Base-by-base conservation (phyloP, 352 stramenopile genomes). In the Phytophthora hibernalis region DNA sequence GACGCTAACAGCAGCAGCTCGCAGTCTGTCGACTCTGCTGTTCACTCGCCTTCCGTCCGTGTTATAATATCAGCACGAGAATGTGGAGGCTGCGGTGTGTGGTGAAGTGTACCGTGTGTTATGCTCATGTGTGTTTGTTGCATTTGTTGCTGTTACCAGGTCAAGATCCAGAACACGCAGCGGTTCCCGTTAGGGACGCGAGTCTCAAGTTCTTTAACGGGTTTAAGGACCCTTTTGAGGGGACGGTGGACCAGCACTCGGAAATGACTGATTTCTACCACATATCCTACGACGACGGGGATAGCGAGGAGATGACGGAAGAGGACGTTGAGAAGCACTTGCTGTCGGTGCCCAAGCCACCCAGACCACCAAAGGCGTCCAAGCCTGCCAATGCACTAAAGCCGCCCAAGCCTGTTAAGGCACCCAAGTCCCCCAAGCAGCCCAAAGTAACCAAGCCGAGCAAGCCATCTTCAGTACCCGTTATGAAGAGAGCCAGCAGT, bases 271-370 rank as follows among this genome's bases (percentile, higher is more conserved):
- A 85, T 21, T 92, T 88, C 44, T 93, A 93, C 48, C 83, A 92
- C 56, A 83, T 93, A 59, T 77, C 69, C 11, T 93, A 93, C 47
- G 85, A 93, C 40, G 85, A 93, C 50, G 85, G 83, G 21, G 85
- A 93, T 61, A 91, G 80, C 33, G 85, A 93, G 52, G 85, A 93
- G 57, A 93, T 93, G 85, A 92, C 83, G 1, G 85, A 93, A 56
- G 74, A 83, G 16, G 85, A 93, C 43, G 68, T 93, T 18, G 69
- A 87, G 21, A 48, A 31, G 9, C 61, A 93, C 50, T 76, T 82
- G 11, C 22, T 72, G 13, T 53, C 40, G n/a, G 10, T 69, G 13
- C 72, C 68, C 31, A 70, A 65, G 22, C 48, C 56, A 45, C 40
- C 18, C 13, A 54, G 40, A 20, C 44, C 63, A 13, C 54, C 51